phyloP scores from a whole-genome alignment of 164 flowering plant species.

The Buxus sempervirens region DNA sequence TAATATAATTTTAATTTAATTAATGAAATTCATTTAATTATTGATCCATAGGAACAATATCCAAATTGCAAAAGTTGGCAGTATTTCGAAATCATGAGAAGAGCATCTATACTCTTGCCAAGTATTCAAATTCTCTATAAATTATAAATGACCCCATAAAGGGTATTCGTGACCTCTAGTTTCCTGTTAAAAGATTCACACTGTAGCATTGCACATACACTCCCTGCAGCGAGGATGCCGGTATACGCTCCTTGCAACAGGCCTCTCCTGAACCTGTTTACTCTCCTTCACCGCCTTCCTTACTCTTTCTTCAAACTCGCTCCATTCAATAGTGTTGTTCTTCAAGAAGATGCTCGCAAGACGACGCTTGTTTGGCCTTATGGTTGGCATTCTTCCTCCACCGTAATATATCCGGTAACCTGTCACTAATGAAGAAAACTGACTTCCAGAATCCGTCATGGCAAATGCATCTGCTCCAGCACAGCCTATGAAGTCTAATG shows the following conservation, averaged over 20 bases:
- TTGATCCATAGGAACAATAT: too few species aligned
- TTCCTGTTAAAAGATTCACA: constrained; percentile 1
- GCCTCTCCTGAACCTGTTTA: constrained; percentile 28
- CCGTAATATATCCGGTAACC: constrained; percentile 88
- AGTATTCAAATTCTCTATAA: too few species aligned
- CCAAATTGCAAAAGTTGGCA: too few species aligned
- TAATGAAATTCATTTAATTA: too few species aligned
- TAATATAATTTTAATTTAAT: too few species aligned
- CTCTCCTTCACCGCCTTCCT: constrained; percentile 29
- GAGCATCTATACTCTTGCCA: too few species aligned
- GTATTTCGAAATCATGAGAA: too few species aligned
- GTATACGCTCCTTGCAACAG: constrained; percentile 31
- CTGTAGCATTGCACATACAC: constrained; percentile 30
- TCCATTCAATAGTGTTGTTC: constrained; percentile 86
- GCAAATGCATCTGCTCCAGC: constrained; percentile 89
- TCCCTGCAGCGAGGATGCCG: constrained; percentile 33
- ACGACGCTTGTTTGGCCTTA: constrained; percentile 94
- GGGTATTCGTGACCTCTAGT: neutral
- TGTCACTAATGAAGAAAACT: constrained; percentile 83
- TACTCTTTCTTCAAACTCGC: constrained; percentile 27
- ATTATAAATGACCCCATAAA: too few species aligned
- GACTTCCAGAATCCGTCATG: constrained; percentile 98
- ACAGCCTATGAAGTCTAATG: constrained; percentile 92
- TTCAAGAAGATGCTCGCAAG: constrained; percentile 75
- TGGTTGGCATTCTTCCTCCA: constrained; percentile 75